Percentiles rank a stretch among this genome's conserved stretches.
phyloP scores from a whole-genome alignment of 768 basidiomycete genomes.

The Pleurotus platypus region DNA sequence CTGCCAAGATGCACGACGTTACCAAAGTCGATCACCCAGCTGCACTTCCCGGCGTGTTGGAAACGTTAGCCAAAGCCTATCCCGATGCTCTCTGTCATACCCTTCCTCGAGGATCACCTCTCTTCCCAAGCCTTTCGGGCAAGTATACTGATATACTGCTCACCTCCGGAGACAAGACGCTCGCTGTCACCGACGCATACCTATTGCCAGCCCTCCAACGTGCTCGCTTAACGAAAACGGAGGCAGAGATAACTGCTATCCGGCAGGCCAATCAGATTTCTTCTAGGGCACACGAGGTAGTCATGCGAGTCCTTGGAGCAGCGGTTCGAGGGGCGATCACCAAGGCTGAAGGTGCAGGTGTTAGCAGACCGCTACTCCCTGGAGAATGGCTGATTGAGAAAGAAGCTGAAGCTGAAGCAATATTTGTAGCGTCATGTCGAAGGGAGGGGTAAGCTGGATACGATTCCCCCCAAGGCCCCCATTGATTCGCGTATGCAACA shows the following conservation, averaged over 20 bases:
- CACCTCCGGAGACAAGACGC: constrained; percentile 25
- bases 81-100: constrained; percentile 64
- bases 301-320: constrained; percentile 87
- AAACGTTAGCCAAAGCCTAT: constrained; percentile 36
- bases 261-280: constrained; percentile 81
- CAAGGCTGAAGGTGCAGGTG: constrained; percentile 39
- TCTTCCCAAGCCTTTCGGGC: constrained; percentile 48
- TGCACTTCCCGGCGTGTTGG: constrained; percentile 42
- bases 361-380: constrained; percentile 52
- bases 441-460: constrained; percentile 63
- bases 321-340: constrained; percentile 59
- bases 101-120: constrained; percentile 48
- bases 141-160: constrained; percentile 37
- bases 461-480: no score
- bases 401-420: constrained; percentile 91
- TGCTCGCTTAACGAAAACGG: constrained; percentile 77
- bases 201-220: constrained; percentile 76
- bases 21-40: constrained; percentile 48
- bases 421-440: constrained; percentile 88
- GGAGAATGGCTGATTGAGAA: constrained; percentile 87
- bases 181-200: constrained; percentile 52
- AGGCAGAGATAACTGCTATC: constrained; percentile 71
- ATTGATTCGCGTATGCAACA: neutral
- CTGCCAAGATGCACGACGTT: constrained; percentile 49
- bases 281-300: constrained; percentile 84